Conservation (phyloP, 345 rosid genomes). For the Cardiospermum halicacabum region DNA sequence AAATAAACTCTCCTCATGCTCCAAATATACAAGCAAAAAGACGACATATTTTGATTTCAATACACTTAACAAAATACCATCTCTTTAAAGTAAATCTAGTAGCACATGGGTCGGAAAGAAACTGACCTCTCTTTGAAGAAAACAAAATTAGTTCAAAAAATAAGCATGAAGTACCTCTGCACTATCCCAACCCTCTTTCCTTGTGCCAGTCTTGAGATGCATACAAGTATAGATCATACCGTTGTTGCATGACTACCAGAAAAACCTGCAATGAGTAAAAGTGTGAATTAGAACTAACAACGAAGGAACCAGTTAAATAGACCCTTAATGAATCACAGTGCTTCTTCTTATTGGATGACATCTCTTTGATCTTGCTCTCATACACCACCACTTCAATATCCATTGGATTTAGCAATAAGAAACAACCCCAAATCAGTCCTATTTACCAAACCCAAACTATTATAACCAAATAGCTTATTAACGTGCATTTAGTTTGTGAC, state of each 20-base stretch:
- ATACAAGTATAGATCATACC: conserved; percentile 81
- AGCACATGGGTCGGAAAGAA: conserved; percentile 7
- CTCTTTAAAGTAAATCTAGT: not conserved
- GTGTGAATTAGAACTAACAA: conserved; percentile 3
- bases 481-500: not conserved
- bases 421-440: conserved; percentile 15
- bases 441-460: conserved; percentile 11
- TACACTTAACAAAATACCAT: not conserved
- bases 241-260: conserved; percentile 79
- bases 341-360: conserved; percentile 76
- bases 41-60: not conserved
- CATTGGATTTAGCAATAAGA: conserved; percentile 24
- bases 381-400: conserved; percentile 80
- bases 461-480: conserved; percentile 8
- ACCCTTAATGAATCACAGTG: conserved; percentile 81
- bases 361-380: conserved; percentile 76
- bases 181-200: conserved; percentile 76
- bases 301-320: not conserved
- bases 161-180: conserved; percentile 61
- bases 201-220: conserved; percentile 69
- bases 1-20: not conserved
- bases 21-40: not conserved
- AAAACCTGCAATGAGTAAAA: conserved; percentile 46
- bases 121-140: not conserved
- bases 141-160: not conserved